Percentiles rank a stretch among this genome's conserved stretches.
These are phyloP conservation scores for Rasamsonia emersonii DNA, from an alignment of 2,329 filamentous ascomycete species.

Conservation along the genomic window DNA sequence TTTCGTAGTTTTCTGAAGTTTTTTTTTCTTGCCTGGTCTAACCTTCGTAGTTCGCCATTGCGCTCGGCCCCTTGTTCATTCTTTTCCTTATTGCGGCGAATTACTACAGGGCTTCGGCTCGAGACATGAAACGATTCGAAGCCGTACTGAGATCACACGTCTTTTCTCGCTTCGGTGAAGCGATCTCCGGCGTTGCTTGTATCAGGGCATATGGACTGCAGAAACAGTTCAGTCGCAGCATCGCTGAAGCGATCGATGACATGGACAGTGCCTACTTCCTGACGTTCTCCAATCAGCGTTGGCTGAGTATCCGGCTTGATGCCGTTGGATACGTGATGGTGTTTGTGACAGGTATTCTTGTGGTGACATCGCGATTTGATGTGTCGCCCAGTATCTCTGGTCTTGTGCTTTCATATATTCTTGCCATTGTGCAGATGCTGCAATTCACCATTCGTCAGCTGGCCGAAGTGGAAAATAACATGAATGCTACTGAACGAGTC, in stretches of 20 bases:
- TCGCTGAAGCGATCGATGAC: conserved; percentile 67
- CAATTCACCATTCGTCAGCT: conserved; percentile 88
- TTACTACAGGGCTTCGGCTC: conserved; percentile 84
- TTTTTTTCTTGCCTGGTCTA: conserved; percentile 3
- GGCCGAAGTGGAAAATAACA: conserved; percentile 92
- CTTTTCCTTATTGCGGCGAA: conserved; percentile 73
- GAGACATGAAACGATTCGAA: conserved; percentile 92
- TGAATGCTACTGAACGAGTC: conserved; percentile 91
- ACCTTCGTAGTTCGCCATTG: conserved; percentile 52
- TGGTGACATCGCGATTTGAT: conserved; percentile 78
- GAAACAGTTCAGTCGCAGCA: conserved; percentile 59
- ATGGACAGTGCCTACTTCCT: conserved; percentile 91
- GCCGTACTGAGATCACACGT: conserved; percentile 78
- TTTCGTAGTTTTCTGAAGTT: neutral
- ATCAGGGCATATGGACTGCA: conserved; percentile 82
- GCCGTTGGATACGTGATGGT: conserved; percentile 74
- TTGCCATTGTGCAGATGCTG: conserved; percentile 89
- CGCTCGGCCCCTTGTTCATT: conserved; percentile 59
- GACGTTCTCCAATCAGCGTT: conserved; percentile 87
- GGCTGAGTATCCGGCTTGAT: conserved; percentile 77
- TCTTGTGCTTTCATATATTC: conserved; percentile 80
- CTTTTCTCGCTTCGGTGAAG: conserved; percentile 86
- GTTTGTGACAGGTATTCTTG: conserved; percentile 78
- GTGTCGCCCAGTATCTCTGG: conserved; percentile 76
- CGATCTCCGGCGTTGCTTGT: conserved; percentile 70